A percentile compares a stretch with the other conserved stretches of the same genome.
Evolutionary conservation across 2,329 filamentous ascomycete genomes (phyloP).

Genomic region (Trichophyton equinum): DNA sequence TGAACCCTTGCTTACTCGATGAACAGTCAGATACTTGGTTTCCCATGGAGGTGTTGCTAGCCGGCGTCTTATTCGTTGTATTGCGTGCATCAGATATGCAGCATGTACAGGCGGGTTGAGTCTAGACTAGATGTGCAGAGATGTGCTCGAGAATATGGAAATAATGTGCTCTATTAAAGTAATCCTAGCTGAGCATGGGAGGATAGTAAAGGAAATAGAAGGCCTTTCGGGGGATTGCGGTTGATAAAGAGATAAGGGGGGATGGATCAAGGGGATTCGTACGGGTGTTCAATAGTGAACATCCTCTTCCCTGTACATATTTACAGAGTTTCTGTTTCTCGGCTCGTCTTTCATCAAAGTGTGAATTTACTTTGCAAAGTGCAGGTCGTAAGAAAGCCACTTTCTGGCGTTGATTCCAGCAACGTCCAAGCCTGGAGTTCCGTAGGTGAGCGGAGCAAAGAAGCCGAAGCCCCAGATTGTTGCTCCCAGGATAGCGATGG

Average conservation of each 20-base stretch:
- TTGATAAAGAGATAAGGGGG: too few relatives aligned
- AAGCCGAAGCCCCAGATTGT: slow-evolving; percentile 74
- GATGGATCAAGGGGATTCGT: not conserved
- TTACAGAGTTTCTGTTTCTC: too few relatives aligned
- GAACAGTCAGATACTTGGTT: not conserved
- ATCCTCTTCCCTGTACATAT: not conserved
- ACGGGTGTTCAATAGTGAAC: not conserved
- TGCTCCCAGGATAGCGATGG: slow-evolving; percentile 53
- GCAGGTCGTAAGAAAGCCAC: slow-evolving; percentile 93
- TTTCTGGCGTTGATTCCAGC: slow-evolving; percentile 70
- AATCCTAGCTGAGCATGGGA: not conserved
- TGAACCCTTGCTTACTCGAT: not conserved
- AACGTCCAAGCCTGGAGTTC: slow-evolving; percentile 74
- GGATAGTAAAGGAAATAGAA: not conserved
- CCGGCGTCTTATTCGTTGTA: not conserved
- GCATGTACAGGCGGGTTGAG: not conserved
- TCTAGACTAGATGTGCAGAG: not conserved
- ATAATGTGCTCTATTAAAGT: not conserved
- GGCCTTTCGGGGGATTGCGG: not conserved
- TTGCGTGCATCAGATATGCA: not conserved
- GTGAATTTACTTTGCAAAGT: slow-evolving; percentile 78
- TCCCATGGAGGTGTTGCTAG: not conserved
- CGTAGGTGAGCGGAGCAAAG: slow-evolving; percentile 92
- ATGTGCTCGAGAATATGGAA: not conserved
- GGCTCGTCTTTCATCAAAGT: not conserved